phyloP scores from a whole-genome alignment of 768 basidiomycete genomes.

The Coprinopsis strossmayeri region DNA sequence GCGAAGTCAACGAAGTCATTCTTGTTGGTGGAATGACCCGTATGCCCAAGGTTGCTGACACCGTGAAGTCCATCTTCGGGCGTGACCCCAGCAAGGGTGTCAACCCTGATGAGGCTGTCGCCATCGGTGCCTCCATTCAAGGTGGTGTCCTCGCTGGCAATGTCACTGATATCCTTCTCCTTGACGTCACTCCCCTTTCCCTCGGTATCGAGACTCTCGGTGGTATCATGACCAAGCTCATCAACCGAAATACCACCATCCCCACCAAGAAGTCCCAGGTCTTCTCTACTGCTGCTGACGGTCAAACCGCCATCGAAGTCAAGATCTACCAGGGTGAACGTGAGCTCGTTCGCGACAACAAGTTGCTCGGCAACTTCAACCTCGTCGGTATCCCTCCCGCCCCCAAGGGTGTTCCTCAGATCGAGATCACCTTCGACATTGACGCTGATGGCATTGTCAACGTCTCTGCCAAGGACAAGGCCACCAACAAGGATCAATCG shows the following conservation, averaged over 20 bases:
- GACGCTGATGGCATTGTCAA: conserved; percentile 98
- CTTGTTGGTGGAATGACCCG: conserved; percentile 98
- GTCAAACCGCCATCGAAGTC: conserved; percentile 99
- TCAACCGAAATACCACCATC: conserved; percentile 97
- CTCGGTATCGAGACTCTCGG: conserved; percentile 97
- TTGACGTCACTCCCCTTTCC: conserved; percentile 94
- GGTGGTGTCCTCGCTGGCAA: conserved; percentile 96
- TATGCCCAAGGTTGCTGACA: conserved; percentile 93
- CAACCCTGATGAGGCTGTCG: conserved; percentile 99
- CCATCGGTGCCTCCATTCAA: conserved; percentile 97
- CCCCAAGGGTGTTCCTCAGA: conserved; percentile 78
- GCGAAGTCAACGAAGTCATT: conserved; percentile 94
- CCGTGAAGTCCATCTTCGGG: conserved; percentile 90
- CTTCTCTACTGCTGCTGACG: conserved; percentile 98
- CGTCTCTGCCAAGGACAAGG: conserved; percentile 93
- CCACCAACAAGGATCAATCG: conserved; percentile 83
- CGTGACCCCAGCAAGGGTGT: conserved; percentile 98
- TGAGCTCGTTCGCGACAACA: conserved; percentile 97
- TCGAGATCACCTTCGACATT: conserved; percentile 92
- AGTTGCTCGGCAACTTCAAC: conserved; percentile 98
- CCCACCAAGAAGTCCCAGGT: conserved; percentile 99
- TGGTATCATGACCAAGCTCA: conserved; percentile 99
- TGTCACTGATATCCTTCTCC: conserved; percentile 90
- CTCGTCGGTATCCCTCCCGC: conserved; percentile 94
- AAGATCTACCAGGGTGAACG: conserved; percentile 99